Conservation (phyloP, 352 stramenopile species). For the Pseudoperonospora humuli region DNA sequence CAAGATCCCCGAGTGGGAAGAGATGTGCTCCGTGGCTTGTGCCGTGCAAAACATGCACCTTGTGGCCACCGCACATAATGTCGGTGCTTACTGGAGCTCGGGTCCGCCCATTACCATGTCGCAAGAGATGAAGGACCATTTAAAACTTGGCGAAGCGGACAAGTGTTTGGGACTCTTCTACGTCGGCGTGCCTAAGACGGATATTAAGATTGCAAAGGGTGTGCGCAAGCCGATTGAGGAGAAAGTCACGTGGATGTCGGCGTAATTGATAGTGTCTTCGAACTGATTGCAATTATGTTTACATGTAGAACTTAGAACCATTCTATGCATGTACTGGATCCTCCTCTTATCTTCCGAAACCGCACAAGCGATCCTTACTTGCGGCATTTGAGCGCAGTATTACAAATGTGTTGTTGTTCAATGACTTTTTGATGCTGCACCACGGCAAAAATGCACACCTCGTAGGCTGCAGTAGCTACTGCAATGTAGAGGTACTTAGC, state of each 20-base stretch:
- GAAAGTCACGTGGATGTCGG: constrained; percentile 62
- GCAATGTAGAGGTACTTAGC: too few species aligned
- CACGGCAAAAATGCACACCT: too few species aligned
- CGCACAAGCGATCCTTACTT: too few species aligned
- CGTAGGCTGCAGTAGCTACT: too few species aligned
- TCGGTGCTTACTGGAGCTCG: constrained; percentile 86
- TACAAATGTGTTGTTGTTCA: too few species aligned
- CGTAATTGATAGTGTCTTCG: constrained; percentile 2
- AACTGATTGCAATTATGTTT: constrained; percentile 1
- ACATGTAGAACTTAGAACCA: not conserved
- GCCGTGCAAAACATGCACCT: constrained; percentile 86
- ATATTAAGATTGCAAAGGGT: constrained; percentile 37
- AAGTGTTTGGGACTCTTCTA: constrained; percentile 83
- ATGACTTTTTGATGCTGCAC: too few species aligned
- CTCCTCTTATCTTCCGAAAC: too few species aligned
- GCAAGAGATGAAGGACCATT: constrained; percentile 77
- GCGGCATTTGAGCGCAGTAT: too few species aligned
- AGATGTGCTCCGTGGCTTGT: constrained; percentile 63
- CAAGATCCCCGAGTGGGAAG: constrained; percentile 74
- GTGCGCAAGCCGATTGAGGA: constrained; percentile 61
- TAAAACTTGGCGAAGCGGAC: constrained; percentile 59
- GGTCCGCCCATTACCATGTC: constrained; percentile 46
- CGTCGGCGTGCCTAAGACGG: constrained; percentile 56
- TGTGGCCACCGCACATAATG: constrained; percentile 44
- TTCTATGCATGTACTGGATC: too few species aligned